Evolutionary conservation across 805 yeast species (phyloP).

Genomic region (Yarrowia porcina): DNA sequence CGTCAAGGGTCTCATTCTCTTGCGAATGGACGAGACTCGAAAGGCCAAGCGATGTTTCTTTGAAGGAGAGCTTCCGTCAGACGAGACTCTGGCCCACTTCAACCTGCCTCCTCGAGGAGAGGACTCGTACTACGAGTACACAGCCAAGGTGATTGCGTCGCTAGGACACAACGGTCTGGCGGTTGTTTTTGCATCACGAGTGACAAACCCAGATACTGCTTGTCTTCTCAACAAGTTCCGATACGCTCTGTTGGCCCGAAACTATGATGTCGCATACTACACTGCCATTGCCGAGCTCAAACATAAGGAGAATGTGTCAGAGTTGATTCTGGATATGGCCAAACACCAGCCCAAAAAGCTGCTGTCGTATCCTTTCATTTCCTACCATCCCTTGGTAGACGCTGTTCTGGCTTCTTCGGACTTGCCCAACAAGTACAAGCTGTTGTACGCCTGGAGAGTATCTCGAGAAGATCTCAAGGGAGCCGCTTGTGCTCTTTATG

Average conservation of each 20-base stretch:
- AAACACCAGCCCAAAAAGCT: neutral
- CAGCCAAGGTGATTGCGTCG: neutral
- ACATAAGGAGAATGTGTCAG: neutral
- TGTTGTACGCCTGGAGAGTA: constrained; percentile 50
- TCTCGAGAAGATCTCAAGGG: constrained; percentile 45
- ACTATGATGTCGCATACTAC: constrained; percentile 22
- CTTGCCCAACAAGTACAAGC: constrained; percentile 39
- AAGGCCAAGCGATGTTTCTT: constrained; percentile 19
- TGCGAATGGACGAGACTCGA: constrained; percentile 10
- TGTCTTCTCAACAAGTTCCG: neutral
- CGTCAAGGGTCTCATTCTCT: constrained; percentile 14
- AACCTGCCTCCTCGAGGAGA: neutral
- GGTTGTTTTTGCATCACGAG: neutral
- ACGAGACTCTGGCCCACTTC: neutral
- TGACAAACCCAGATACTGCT: neutral
- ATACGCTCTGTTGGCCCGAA: constrained; percentile 1
- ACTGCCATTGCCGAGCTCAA: constrained; percentile 4
- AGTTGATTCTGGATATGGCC: constrained; percentile 15
- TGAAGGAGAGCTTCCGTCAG: neutral
- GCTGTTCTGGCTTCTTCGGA: neutral
- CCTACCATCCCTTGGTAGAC: constrained; percentile 5
- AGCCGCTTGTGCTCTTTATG: constrained; percentile 33
- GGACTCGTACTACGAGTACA: neutral
- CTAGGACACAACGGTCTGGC: neutral
- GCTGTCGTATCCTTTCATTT: constrained; percentile 4